Evolutionary conservation across 208 protist genomes (phyloP), one percentile per base, ranked within the genome.

Genomic region (Sergeia podlipaevii): DNA sequence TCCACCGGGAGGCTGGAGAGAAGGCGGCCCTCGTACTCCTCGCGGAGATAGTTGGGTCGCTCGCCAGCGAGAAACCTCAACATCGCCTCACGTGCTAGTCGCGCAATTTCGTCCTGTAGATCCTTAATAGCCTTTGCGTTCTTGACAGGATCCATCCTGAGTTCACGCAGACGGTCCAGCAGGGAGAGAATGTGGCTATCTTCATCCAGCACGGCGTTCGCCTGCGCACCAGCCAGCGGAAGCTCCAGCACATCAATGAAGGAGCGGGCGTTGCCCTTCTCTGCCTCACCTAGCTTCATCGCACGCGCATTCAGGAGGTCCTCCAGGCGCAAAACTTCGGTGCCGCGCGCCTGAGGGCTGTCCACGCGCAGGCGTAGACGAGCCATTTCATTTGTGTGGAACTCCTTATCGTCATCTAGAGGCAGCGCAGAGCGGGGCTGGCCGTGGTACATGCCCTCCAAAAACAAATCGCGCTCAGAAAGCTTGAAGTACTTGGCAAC

Each of bases 201-300:
- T 13, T 80, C 65, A 66, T 88, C 74, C 11, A 92, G 60, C n/a
- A 63, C 57, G 13, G 89, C 72, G 21, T 77, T 47, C 37, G 77
- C 71, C 27, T 87, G 57, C 18, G 80, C 77, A 34, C 89, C 55
- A 23, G 80, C 85, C 11, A 92, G 77, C 17, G 80, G 77, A 48
- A 92, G 64, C 47, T 85, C 69, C 30, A 70, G 61, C 48, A 89
- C 58, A 41, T 86, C 77, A 29, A 92, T 63, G 48, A 85, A 89
- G 37, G 64, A 59, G 42, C 80, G 43, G 36, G 85, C 80, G 43
- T 85, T 74, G 3, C 58, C 69, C 43, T 83, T 78, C 27, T 80
- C 77, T 26, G 64, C 44, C 59, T 49, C 47, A 15, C 73, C 73
- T 17, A 86, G 56, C 37, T 75, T 60, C 43, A 70, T 53, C 0